phyloP scores from a whole-genome alignment of 345 rosid species.

The Eucalyptus viminalis region DNA sequence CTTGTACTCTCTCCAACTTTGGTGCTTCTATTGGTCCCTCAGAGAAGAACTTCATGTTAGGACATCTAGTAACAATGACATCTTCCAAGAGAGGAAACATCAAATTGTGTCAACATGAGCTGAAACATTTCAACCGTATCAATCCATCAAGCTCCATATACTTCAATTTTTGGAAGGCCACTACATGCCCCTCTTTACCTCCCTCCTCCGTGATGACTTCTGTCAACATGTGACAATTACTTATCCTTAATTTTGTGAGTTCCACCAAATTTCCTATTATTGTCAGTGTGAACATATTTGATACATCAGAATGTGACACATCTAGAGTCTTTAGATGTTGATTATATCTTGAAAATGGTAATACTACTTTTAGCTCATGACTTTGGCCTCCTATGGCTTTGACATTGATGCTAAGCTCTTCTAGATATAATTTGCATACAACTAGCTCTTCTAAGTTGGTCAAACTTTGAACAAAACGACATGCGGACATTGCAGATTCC shows the following conservation, averaged over 20 bases:
- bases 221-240: background rate
- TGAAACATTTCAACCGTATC: background rate
- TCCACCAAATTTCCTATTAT: background rate
- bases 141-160: background rate
- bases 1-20: background rate
- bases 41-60: background rate
- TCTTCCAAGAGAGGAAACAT: background rate
- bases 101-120: accelerated
- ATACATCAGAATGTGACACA: background rate
- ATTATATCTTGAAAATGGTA: accelerated
- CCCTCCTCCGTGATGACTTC: background rate
- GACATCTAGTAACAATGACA: background rate
- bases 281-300: background rate
- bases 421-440: accelerated
- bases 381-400: background rate
- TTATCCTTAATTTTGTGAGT: background rate
- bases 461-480: background rate
- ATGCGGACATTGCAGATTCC: background rate
- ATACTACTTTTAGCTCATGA: background rate
- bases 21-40: background rate
- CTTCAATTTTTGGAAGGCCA: background rate
- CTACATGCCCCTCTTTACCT: background rate
- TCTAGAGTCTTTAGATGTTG: background rate
- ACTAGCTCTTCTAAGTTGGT: background rate
- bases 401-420: accelerated